Percentiles rank a stretch among this genome's conserved stretches.
These are phyloP conservation scores for Backusella sp. DNA, from an alignment of 192 early-diverging fungal genomes.

Conservation along the genomic window DNA sequence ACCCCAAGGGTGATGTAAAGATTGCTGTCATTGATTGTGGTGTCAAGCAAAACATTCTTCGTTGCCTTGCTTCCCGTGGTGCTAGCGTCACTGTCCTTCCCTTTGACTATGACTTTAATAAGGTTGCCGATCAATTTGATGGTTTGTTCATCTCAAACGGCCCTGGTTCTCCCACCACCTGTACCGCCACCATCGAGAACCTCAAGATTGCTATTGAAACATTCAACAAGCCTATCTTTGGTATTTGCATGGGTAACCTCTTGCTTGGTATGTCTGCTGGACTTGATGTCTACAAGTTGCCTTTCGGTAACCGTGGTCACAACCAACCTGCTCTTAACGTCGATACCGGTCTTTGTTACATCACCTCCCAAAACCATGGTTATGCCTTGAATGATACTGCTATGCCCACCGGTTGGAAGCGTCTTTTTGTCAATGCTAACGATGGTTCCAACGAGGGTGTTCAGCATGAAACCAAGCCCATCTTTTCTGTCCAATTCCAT, in stretches of 20 bases:
- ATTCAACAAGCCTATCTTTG: slow-evolving; percentile 84
- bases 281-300: slow-evolving; percentile 81
- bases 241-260: slow-evolving; percentile 97
- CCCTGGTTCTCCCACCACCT: slow-evolving; percentile 78
- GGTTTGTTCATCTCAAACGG: slow-evolving; percentile 94
- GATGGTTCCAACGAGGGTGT: slow-evolving; percentile 96
- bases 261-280: slow-evolving; percentile 91
- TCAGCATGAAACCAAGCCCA: slow-evolving; percentile 68
- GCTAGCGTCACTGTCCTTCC: slow-evolving; percentile 86
- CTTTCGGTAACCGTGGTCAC: slow-evolving; percentile 95
- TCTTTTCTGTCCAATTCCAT: slow-evolving; percentile 91
- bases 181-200: slow-evolving; percentile 66
- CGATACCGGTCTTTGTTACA: slow-evolving; percentile 75
- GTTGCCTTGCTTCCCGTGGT: slow-evolving; percentile 77
- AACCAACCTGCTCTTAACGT: slow-evolving; percentile 91
- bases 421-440: slow-evolving; percentile 93
- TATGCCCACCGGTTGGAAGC: slow-evolving; percentile 73
- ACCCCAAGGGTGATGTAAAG: slow-evolving; percentile 75
- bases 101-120: slow-evolving; percentile 77
- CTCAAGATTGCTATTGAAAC: slow-evolving; percentile 62
- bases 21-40: slow-evolving; percentile 89
- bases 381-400: slow-evolving; percentile 74
- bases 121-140: slow-evolving; percentile 65
- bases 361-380: slow-evolving; percentile 97
- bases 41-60: slow-evolving; percentile 91